phyloP scores from a whole-genome alignment of 108 stramenopile species.

The Cyclotella sp. region DNA sequence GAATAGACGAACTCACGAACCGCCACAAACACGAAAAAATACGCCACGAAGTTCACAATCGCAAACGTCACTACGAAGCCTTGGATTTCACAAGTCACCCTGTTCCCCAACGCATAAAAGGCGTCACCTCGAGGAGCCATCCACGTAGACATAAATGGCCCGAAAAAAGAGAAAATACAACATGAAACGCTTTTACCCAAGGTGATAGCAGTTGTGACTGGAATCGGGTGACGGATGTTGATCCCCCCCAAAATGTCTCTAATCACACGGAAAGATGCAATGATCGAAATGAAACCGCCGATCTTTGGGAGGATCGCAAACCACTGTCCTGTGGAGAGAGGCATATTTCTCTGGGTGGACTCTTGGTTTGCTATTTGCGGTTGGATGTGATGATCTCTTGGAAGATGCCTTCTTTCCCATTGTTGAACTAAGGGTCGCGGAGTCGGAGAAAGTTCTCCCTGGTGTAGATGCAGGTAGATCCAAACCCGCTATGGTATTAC shows the following conservation, averaged over 20 bases:
- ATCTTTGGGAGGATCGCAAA: background rate
- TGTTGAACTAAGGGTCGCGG: no score
- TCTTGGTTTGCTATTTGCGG: background rate
- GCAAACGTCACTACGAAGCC: background rate
- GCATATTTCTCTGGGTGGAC: background rate
- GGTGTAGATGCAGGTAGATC: no score
- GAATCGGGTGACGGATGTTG: background rate
- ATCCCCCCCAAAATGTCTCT: background rate
- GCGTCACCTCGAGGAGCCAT: slow-evolving; percentile 1
- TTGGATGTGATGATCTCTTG: background rate
- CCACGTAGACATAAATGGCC: background rate
- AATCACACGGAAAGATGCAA: background rate
- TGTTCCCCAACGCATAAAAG: background rate
- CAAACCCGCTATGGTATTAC: no score
- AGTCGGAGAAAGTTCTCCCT: no score
- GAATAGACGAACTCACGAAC: background rate
- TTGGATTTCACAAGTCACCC: background rate
- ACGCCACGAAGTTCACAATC: background rate
- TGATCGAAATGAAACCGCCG: background rate
- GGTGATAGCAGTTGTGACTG: background rate
- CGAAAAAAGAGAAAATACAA: background rate
- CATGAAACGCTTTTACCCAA: slow-evolving; percentile 1
- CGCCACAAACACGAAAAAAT: background rate
- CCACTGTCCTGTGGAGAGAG: background rate
- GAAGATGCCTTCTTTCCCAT: no score